Percentiles rank a stretch among this genome's conserved stretches.
Evolutionary conservation across 257 asterid species (phyloP).

Genomic region (Rhazya stricta): DNA sequence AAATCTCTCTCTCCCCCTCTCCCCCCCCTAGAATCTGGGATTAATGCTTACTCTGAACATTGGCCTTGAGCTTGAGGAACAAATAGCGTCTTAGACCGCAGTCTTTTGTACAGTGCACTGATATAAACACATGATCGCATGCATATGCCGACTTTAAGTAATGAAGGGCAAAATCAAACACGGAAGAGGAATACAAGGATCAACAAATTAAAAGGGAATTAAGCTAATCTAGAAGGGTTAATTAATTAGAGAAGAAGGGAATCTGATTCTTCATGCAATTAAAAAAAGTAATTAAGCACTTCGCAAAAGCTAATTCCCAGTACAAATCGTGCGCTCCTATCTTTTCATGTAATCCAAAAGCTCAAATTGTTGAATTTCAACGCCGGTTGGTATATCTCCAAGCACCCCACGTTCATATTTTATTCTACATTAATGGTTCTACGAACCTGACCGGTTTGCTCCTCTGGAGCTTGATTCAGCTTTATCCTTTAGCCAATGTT

Average conservation of each 20-base stretch:
- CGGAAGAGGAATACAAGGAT: neutral
- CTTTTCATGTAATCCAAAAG: slow-evolving; percentile 33
- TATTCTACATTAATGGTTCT: neutral
- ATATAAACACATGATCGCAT: neutral
- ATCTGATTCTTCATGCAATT: neutral
- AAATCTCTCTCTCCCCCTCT: no score
- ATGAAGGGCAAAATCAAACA: neutral
- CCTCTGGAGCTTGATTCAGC: neutral
- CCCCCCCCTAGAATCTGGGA: no score
- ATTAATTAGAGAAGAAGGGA: neutral
- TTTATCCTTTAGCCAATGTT: slow-evolving; percentile 2
- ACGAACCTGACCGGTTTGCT: slow-evolving; percentile 4
- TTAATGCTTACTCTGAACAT: no score
- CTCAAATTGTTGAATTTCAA: slow-evolving; percentile 35
- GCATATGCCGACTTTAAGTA: neutral
- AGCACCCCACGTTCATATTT: no score
- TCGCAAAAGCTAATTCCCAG: neutral
- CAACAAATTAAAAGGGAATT: neutral
- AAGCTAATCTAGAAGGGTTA: slow-evolving; percentile 7
- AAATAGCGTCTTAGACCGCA: no score
- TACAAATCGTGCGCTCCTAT: neutral
- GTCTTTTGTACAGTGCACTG: neutral
- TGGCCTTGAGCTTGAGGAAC: no score
- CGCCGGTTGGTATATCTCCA: slow-evolving; percentile 20
- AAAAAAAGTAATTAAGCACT: neutral